Percentiles rank a stretch among this genome's conserved stretches.
These are phyloP conservation scores for Miscanthus sacchariflorus DNA, from an alignment of 202 grass and related monocot genomes.

Conservation along the genomic window DNA sequence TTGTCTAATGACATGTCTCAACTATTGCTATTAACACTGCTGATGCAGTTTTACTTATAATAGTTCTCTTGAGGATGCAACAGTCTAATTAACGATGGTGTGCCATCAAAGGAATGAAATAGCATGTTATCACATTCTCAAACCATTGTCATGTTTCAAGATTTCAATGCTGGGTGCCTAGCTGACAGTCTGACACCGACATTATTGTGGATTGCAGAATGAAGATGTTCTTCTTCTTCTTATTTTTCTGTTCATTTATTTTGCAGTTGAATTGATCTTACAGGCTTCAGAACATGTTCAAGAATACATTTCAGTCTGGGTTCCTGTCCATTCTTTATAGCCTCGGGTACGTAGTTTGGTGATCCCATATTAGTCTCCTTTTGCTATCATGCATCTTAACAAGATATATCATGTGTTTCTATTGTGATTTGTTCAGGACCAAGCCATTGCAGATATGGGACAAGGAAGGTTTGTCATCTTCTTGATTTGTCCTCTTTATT, in stretches of 20 bases:
- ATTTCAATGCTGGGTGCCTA: not conserved
- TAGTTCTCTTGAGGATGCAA: not conserved
- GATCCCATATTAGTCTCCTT: not conserved
- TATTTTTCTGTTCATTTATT: not conserved
- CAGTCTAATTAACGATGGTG: not conserved
- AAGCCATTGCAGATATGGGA: conserved; percentile 99
- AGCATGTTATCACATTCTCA: not conserved
- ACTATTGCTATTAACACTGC: not conserved
- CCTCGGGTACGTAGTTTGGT: conserved; percentile 54
- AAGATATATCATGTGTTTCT: not conserved
- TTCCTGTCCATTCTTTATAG: conserved; percentile 97
- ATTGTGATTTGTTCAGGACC: conserved; percentile 62
- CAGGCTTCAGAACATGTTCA: conserved; percentile 72
- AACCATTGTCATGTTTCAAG: not conserved
- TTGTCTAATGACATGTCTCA: not conserved
- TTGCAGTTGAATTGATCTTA: conserved; percentile 37
- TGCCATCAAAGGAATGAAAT: not conserved
- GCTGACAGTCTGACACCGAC: not conserved
- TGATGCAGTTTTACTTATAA: not conserved
- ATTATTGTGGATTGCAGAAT: not conserved
- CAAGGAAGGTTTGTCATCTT: conserved; percentile 79
- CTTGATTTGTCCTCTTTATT: conserved; percentile 20
- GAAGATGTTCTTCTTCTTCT: not conserved
- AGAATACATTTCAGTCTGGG: conserved; percentile 98
- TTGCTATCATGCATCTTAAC: not conserved